These are phyloP conservation scores for Colletotrichum costaricense DNA, from an alignment of 2,329 filamentous ascomycete genomes.

Conservation along the genomic window DNA sequence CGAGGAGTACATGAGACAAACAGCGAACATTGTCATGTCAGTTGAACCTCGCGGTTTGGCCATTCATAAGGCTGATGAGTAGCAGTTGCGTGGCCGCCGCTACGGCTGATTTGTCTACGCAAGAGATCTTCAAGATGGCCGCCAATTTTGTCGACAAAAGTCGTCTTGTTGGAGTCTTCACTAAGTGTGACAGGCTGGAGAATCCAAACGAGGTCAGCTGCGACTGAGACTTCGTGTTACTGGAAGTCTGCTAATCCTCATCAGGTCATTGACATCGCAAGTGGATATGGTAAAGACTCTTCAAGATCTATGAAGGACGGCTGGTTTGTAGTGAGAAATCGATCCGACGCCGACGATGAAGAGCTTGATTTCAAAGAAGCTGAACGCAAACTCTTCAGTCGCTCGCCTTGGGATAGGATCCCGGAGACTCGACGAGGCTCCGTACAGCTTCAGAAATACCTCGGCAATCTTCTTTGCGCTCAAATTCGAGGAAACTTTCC, in stretches of 20 bases:
- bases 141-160: conserved; percentile 41
- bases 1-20: conserved; percentile 47
- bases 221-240: too few species aligned
- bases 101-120: conserved; percentile 43
- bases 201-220: conserved; percentile 36
- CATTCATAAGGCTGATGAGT: background rate
- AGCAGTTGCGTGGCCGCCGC: conserved; percentile 48
- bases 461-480: conserved; percentile 45
- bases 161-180: conserved; percentile 50
- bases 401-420: conserved; percentile 43
- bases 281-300: conserved; percentile 11
- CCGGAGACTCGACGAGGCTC: conserved; percentile 42
- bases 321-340: conserved; percentile 52
- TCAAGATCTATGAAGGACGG: conserved; percentile 37
- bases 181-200: conserved; percentile 48
- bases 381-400: conserved; percentile 44
- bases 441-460: conserved; percentile 42
- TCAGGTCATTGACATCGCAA: conserved; percentile 29
- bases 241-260: background rate
- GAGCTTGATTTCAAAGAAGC: conserved; percentile 41
- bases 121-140: conserved; percentile 45
- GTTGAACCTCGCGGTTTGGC: background rate
- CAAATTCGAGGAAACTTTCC: conserved; percentile 49
- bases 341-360: conserved; percentile 38
- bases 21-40: conserved; percentile 52